Conservation (phyloP, 2,329 filamentous ascomycete genomes). For the Curvularia spicifera region DNA sequence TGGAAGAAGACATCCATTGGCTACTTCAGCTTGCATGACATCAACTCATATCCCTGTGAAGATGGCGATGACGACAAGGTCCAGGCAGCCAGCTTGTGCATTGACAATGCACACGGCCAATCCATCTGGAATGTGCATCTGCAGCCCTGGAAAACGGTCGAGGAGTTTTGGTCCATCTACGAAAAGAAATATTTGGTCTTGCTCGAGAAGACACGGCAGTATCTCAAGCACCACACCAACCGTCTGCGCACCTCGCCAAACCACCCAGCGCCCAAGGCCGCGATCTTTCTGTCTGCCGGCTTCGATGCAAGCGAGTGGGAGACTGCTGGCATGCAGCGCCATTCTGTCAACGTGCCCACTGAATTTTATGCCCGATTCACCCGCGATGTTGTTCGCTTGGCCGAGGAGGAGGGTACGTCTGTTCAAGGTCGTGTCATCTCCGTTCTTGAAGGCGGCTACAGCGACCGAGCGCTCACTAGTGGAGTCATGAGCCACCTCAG, state of each 20-base stretch:
- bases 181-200: constrained; percentile 77
- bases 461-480: constrained; percentile 85
- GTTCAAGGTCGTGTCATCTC: constrained; percentile 89
- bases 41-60: constrained; percentile 98
- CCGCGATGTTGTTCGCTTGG: constrained; percentile 79
- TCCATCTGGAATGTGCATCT: constrained; percentile 96
- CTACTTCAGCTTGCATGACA: constrained; percentile 96
- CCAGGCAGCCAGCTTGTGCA: constrained; percentile 89
- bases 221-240: constrained; percentile 74
- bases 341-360: constrained; percentile 93
- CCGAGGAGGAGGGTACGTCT: constrained; percentile 76
- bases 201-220: constrained; percentile 79
- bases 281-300: constrained; percentile 92
- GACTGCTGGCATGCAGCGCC: constrained; percentile 88
- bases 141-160: constrained; percentile 79
- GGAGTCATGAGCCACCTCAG: constrained; percentile 90
- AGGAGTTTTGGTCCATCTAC: constrained; percentile 91
- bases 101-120: constrained; percentile 93
- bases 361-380: constrained; percentile 95
- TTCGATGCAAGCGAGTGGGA: constrained; percentile 99
- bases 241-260: constrained; percentile 64
- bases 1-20: constrained; percentile 89
- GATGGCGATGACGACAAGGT: constrained; percentile 92
- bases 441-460: constrained; percentile 95
- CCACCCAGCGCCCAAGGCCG: constrained; percentile 73